Conservation (phyloP, 768 basidiomycete genomes). For the Tricholoma terreum region DNA sequence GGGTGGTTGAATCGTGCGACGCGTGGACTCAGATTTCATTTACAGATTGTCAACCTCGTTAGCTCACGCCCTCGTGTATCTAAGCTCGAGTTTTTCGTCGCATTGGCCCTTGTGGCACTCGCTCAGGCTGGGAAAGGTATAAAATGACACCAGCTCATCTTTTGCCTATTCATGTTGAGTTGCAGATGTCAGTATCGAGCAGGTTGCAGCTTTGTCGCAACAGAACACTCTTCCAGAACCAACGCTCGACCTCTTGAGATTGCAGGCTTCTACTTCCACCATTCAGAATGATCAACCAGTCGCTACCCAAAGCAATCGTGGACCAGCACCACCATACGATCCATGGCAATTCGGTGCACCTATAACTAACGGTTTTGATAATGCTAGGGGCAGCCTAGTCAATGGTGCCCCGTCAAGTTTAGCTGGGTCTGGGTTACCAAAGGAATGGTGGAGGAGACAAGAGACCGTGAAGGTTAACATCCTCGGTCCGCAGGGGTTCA, state of each 20-base stretch:
- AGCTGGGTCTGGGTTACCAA: constrained; percentile 68
- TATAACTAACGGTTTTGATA: constrained; percentile 29
- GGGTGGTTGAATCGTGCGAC: neutral
- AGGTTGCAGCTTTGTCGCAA: constrained; percentile 70
- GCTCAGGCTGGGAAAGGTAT: constrained; percentile 80
- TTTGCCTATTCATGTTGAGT: constrained; percentile 4
- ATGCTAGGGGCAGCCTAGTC: constrained; percentile 24
- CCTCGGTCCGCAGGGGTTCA: constrained; percentile 88
- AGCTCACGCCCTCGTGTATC: constrained; percentile 79
- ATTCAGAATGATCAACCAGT: constrained; percentile 42
- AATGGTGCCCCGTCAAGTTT: constrained; percentile 57
- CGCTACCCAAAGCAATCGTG: constrained; percentile 34
- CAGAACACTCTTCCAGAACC: constrained; percentile 80
- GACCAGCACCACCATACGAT: constrained; percentile 56
- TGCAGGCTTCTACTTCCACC: constrained; percentile 53
- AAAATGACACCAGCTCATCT: constrained; percentile 6
- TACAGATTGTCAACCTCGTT: constrained; percentile 88
- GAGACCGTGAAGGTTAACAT: constrained; percentile 69
- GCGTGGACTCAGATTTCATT: neutral
- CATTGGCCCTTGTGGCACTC: constrained; percentile 81
- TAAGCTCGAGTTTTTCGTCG: constrained; percentile 89
- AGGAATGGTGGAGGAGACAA: constrained; percentile 86
- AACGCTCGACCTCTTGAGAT: constrained; percentile 55
- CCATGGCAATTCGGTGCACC: constrained; percentile 50
- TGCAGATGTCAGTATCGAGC: constrained; percentile 77